Conservation (phyloP, 2,329 filamentous ascomycete genomes). For the Fusarium albidum region DNA sequence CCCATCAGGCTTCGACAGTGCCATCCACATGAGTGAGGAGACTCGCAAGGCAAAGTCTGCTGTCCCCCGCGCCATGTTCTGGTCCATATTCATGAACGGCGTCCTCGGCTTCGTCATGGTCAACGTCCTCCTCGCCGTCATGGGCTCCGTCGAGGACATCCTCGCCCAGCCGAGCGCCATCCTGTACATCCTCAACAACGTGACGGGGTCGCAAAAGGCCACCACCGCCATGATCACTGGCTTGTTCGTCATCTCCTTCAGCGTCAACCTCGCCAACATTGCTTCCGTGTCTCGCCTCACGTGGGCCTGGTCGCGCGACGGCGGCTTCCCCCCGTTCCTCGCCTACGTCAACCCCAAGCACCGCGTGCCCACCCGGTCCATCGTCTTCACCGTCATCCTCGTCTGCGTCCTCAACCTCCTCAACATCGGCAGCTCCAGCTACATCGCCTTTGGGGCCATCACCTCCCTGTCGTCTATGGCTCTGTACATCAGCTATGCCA, state of each 20-base stretch:
- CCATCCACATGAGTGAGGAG: slow-evolving; percentile 39
- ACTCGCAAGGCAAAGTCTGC: slow-evolving; percentile 38
- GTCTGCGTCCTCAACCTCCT: slow-evolving; percentile 38
- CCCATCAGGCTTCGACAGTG: slow-evolving; percentile 33
- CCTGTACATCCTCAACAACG: slow-evolving; percentile 30
- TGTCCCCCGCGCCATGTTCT: slow-evolving; percentile 38
- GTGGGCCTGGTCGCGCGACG: slow-evolving; percentile 39
- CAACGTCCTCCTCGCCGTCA: slow-evolving; percentile 37
- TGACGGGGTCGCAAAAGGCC: slow-evolving; percentile 30
- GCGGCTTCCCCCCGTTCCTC: slow-evolving; percentile 36
- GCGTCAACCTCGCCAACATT: slow-evolving; percentile 37
- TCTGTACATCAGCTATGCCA: slow-evolving; percentile 39
- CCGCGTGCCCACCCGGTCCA: slow-evolving; percentile 34
- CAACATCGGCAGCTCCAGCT: slow-evolving; percentile 38
- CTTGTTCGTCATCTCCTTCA: slow-evolving; percentile 37
- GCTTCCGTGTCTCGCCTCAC: slow-evolving; percentile 37
- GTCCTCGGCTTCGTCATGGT: slow-evolving; percentile 39
- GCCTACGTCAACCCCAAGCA: slow-evolving; percentile 36
- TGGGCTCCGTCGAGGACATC: slow-evolving; percentile 38
- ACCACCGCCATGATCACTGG: slow-evolving; percentile 38
- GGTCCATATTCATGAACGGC: slow-evolving; percentile 42
- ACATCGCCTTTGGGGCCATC: slow-evolving; percentile 38
- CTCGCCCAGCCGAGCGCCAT: slow-evolving; percentile 33
- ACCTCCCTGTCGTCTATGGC: slow-evolving; percentile 35
- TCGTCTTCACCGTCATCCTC: slow-evolving; percentile 35